Base-by-base conservation (phyloP, 75 land plant species). In the Pseudotsuga menziesii region DNA sequence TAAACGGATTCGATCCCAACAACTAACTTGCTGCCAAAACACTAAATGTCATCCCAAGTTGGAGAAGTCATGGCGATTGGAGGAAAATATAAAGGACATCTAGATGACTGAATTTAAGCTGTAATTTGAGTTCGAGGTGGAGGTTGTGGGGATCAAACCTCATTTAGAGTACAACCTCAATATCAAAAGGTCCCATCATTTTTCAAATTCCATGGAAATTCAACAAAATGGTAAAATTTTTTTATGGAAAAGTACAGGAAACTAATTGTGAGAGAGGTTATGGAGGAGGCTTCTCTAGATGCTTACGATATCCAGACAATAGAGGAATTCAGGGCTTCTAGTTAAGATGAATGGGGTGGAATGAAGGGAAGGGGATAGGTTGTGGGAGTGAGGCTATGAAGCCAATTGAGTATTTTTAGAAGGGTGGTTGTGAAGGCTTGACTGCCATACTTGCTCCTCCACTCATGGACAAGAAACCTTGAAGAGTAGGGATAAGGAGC, bases 331-430 rank as follows among this genome's bases (percentile, higher is more conserved):
- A 93, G 82, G 3, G 87, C 82, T 5, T 93, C 93, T 32, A 91
- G 74, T 83, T 95, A 12, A 69, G 82, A 22, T 89, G 93, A 3
- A 89, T 89, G 75, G 93, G 98, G 44, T 95, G 98, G 98, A 66
- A 58, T 54, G 83, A 91, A 69, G 97, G 93, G 12, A 80, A 78
- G 26, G 91, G 88, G 12, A 83, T 91, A 55, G 93, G 95, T 11
- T 64, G 36, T 4, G 79, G 81, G 3, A 86, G 84, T 66, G 86
- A 66, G 25, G 89, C 83, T 72, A 86, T 88, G 13, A 77, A 81
- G 69, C 80, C 89, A 29, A 1, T 29, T 29, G 32, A 29, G 32
- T 73, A 74, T 71, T 79, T 69, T 12, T 71, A 81, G 59, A 75
- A 86, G 56, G 60, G 58, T 14, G 91, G 83, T 1, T 77, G 41